Base-by-base conservation (phyloP, 1,284 basidiomycete species). In the Athelia sp. region DNA sequence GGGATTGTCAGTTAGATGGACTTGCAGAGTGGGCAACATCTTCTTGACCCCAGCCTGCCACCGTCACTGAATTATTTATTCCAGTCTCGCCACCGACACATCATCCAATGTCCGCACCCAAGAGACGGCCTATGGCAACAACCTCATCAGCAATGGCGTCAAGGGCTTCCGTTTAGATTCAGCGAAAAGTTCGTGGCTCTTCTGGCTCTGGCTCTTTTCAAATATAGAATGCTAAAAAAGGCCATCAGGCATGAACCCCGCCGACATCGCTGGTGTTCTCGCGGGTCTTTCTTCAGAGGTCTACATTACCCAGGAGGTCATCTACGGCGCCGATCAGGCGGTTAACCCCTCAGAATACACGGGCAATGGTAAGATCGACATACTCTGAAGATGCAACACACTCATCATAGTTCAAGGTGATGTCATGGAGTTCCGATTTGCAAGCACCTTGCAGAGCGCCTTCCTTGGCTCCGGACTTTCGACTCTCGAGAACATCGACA, bases 141-240 rank as follows among this genome's bases (percentile, higher is more conserved):
- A 86, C 48, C 62, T 86, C 2, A 52, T 84, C 22, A 78, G 77
- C 1, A 66, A 87, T 9, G 84, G 83, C 2, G 74, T 80, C 2
- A 80, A 82, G 56, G 85, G 85, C 0, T 65, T 87, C 35, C 73
- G 84, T 0, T 63, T 87, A 32, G 84, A 88, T 61, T 82, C 84
- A 8, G 74, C 82, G 0, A 87, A 86, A 65, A 74, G 82, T 84
- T 56, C 48, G 68, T 56, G 26, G 13, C 13, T 29, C n/a, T 8
- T n/a, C 15, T 17, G 8, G 38, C 42, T 29, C 26, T 48, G 48
- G 13, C 32, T 47, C 21, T 50, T n/a, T n/a, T n/a, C n/a, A n/a
- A 53, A 13, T 29, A 29, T 14, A 49, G 32, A n/a, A 17, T 19
- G 26, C 51, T 13, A 22, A 32, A 23, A 11, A 34, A 15, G 21